A percentile compares a stretch with the other conserved stretches of the same genome.
phyloP scores from a whole-genome alignment of 345 rosid genomes.

The Murraya koenigii region DNA sequence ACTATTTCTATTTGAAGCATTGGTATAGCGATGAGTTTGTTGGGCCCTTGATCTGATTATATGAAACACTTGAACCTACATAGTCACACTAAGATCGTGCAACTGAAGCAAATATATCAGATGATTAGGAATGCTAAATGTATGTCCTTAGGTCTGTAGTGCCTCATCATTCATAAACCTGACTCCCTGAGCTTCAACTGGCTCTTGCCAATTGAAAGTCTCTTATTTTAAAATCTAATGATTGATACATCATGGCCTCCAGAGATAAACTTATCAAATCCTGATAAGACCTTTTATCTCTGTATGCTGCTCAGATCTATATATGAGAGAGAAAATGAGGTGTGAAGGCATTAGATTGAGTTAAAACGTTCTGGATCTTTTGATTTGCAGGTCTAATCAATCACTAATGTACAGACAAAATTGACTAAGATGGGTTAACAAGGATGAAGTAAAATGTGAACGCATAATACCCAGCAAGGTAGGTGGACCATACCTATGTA shows the following conservation, averaged over 20 bases:
- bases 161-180: not conserved
- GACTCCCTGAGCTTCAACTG: no score
- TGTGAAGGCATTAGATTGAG: not conserved
- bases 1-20: not conserved
- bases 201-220: not conserved
- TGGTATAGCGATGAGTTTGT: not conserved
- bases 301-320: not conserved
- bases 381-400: slow-evolving; percentile 12
- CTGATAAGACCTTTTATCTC: not conserved
- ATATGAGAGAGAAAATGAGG: not conserved
- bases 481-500: slow-evolving; percentile 80
- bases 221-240: not conserved
- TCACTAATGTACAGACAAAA: not conserved
- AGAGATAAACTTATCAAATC: not conserved
- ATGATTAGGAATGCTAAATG: not conserved
- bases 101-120: not conserved
- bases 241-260: not conserved
- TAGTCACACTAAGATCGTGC: not conserved
- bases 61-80: not conserved
- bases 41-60: not conserved
- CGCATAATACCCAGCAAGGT: slow-evolving; percentile 53
- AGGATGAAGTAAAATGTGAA: slow-evolving; percentile 58
- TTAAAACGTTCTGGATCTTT: slow-evolving; percentile 8
- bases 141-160: not conserved
- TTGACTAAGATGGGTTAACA: slow-evolving; percentile 15